phyloP scores from a whole-genome alignment of 2,329 filamentous ascomycete species.

The Aschersonia sp. region DNA sequence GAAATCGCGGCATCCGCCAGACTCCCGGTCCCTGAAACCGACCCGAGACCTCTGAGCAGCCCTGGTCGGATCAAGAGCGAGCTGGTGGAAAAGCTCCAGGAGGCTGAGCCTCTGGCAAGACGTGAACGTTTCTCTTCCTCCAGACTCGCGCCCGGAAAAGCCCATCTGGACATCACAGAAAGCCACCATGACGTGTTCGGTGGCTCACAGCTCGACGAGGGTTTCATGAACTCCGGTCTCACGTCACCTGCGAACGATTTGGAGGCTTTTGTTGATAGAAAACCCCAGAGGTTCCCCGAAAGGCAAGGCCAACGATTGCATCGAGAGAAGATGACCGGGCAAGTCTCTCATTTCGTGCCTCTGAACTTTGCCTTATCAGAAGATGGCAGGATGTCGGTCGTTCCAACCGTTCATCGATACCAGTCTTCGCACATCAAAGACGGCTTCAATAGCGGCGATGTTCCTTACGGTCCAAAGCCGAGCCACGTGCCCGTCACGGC shows the following conservation, averaged over 20 bases:
- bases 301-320: conserved; percentile 1
- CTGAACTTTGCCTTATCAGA: background rate
- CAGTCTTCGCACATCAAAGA: conserved; percentile 16
- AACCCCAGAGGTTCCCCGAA: conserved; percentile 1
- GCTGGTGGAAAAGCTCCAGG: conserved; percentile 6
- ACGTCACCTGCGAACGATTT: conserved; percentile 20
- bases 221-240: conserved; percentile 23
- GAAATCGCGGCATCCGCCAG: conserved; percentile 18
- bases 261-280: conserved; percentile 4
- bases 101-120: conserved; percentile 8
- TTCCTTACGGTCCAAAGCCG: background rate
- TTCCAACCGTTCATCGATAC: conserved; percentile 11
- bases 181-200: conserved; percentile 15
- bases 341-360: no score
- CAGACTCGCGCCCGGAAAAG: conserved; percentile 5
- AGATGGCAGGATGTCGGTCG: conserved; percentile 15
- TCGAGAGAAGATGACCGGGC: background rate
- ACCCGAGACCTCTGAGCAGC: no score
- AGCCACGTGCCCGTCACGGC: conserved; percentile 4
- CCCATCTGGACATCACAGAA: background rate
- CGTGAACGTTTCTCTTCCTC: conserved; percentile 4
- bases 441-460: conserved; percentile 14
- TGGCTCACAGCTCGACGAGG: conserved; percentile 23
- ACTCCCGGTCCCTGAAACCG: conserved; percentile 6
- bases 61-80: no score